phyloP scores from a whole-genome alignment of 306 rosid species.

The Fragaria nilgerrensis region DNA sequence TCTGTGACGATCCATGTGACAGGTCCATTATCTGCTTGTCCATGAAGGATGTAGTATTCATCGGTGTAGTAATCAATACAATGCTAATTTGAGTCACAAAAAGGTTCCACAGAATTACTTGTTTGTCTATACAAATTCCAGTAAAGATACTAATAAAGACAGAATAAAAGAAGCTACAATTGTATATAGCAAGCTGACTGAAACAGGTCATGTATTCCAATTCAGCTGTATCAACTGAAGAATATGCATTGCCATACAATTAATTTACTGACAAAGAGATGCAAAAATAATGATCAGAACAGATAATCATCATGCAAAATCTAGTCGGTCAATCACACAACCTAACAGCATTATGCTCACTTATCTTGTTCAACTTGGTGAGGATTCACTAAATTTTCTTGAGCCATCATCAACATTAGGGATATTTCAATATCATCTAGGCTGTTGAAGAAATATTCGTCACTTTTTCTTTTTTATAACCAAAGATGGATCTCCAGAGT shows the following conservation, averaged over 20 bases:
- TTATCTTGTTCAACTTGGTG: neutral
- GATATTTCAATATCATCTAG: neutral
- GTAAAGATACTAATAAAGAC: neutral
- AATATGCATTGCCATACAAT: neutral
- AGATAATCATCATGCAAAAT: neutral
- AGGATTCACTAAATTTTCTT: neutral
- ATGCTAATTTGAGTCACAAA: neutral
- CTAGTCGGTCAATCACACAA: neutral
- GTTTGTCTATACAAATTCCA: neutral
- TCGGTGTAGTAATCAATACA: slow-evolving; percentile 21
- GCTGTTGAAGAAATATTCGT: neutral
- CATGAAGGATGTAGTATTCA: slow-evolving; percentile 78
- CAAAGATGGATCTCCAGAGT: neutral
- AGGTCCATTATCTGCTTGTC: slow-evolving; percentile 96
- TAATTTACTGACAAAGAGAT: neutral
- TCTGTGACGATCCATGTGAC: slow-evolving; percentile 39
- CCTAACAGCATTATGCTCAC: neutral
- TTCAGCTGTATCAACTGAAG: neutral
- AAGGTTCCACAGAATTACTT: neutral
- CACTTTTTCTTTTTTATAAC: neutral
- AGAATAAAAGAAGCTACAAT: neutral
- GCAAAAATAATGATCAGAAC: neutral
- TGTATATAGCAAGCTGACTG: neutral
- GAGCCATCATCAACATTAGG: neutral
- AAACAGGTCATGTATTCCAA: neutral